Evolutionary conservation across 108 stramenopile genomes (phyloP).

Genomic region (Asterionellopsis glacialis): DNA sequence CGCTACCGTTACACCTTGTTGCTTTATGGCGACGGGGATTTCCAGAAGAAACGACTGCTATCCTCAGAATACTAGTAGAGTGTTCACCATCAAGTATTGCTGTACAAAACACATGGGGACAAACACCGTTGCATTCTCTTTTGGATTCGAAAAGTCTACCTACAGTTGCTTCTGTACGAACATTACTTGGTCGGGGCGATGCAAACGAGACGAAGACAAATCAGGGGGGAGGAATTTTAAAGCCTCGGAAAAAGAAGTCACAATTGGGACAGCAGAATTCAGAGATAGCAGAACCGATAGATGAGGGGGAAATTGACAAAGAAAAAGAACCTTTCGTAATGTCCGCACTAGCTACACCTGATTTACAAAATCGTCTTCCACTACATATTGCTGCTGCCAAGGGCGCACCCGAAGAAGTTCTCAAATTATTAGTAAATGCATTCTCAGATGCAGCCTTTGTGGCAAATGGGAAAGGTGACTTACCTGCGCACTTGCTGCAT

Average conservation of each 20-base stretch:
- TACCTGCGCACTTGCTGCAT: slow-evolving; percentile 9
- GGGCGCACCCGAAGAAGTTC: slow-evolving; percentile 15
- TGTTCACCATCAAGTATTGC: slow-evolving; percentile 2
- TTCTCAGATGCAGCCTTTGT: slow-evolving; percentile 13
- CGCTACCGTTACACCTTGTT: slow-evolving; percentile 21
- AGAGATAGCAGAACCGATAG: background rate
- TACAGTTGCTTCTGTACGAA: background rate
- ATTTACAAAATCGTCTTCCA: slow-evolving; percentile 21
- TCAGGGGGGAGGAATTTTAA: slow-evolving; percentile 7
- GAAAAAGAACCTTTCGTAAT: background rate
- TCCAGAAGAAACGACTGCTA: background rate
- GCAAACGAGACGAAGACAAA: slow-evolving; percentile 2
- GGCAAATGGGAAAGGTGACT: slow-evolving; percentile 1
- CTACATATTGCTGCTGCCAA: slow-evolving; percentile 21
- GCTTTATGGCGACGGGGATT: slow-evolving; percentile 2
- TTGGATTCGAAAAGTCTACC: slow-evolving; percentile 16
- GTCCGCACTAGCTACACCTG: slow-evolving; percentile 17
- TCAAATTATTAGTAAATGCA: slow-evolving; percentile 14
- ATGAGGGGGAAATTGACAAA: background rate
- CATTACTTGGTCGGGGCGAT: background rate
- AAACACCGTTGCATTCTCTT: slow-evolving; percentile 32
- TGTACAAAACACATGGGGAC: slow-evolving; percentile 20
- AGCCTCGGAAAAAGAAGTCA: slow-evolving; percentile 6
- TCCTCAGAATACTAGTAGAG: background rate
- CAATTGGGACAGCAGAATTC: background rate